These are phyloP conservation scores for Metschnikowia picachoensis DNA, from an alignment of 805 yeast species.

Conservation along the genomic window DNA sequence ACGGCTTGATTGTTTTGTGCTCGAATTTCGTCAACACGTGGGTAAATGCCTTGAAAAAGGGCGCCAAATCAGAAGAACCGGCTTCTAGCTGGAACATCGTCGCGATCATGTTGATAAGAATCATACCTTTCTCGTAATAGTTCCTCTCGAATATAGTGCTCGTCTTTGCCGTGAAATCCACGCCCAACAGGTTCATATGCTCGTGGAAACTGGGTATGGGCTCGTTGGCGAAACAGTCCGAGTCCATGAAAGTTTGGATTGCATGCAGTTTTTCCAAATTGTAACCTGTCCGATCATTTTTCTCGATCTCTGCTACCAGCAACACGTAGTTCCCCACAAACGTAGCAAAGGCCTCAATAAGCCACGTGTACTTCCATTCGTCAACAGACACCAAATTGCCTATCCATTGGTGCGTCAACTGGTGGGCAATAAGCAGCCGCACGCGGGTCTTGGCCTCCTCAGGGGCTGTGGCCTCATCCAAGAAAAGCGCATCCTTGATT, in stretches of 20 bases:
- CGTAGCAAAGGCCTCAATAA: conserved; percentile 77
- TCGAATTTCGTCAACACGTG: conserved; percentile 34
- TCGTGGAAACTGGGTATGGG: conserved; percentile 34
- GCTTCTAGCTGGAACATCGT: conserved; percentile 35
- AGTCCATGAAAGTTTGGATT: conserved; percentile 31
- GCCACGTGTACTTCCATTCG: conserved; percentile 66
- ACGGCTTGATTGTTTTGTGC: conserved; percentile 42
- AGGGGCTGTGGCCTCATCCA: conserved; percentile 22
- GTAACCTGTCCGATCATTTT: conserved; percentile 13
- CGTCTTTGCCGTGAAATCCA: conserved; percentile 27
- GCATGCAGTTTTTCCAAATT: conserved; percentile 12
- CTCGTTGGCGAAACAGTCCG: conserved; percentile 28
- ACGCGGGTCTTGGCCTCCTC: conserved; percentile 28
- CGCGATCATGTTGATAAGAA: conserved; percentile 50
- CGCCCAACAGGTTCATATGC: conserved; percentile 26
- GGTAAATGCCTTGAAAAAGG: conserved; percentile 31
- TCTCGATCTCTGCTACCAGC: conserved; percentile 10
- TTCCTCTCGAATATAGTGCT: conserved; percentile 47
- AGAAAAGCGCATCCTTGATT: conserved; percentile 44
- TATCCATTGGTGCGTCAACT: conserved; percentile 76
- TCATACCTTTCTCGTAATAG: conserved; percentile 60
- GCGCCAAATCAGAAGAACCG: conserved; percentile 21
- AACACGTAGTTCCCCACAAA: conserved; percentile 56
- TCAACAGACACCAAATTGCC: conserved; percentile 68
- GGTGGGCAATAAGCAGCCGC: conserved; percentile 63